A percentile compares a stretch with the other conserved stretches of the same genome.
These are phyloP conservation scores for Alternaria viburni DNA, from an alignment of 2,329 filamentous ascomycete genomes.

Conservation along the genomic window DNA sequence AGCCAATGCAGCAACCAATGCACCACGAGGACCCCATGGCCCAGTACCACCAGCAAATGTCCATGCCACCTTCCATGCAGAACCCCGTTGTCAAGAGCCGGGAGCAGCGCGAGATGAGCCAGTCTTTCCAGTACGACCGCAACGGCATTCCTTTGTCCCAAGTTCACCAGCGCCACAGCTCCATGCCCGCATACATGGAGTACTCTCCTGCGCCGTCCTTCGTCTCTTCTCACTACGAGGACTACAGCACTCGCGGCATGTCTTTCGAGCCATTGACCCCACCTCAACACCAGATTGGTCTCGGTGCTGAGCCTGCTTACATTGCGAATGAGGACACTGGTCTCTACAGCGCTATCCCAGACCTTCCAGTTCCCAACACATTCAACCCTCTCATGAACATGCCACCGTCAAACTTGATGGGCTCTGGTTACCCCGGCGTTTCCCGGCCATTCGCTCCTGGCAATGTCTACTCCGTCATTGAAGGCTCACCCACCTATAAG, in stretches of 20 bases:
- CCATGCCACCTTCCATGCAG: conserved; percentile 74
- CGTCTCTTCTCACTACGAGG: conserved; percentile 97
- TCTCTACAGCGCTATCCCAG: conserved; percentile 92
- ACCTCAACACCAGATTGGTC: conserved; percentile 83
- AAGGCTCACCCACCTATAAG: conserved; percentile 98
- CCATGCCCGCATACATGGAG: conserved; percentile 98
- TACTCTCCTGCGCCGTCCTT: conserved; percentile 98
- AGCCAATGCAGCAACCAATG: conserved; percentile 56
- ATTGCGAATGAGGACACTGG: conserved; percentile 98
- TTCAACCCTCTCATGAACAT: conserved; percentile 92
- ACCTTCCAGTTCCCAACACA: conserved; percentile 76
- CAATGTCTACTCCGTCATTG: conserved; percentile 93
- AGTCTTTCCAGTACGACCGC: conserved; percentile 84
- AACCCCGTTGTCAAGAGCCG: conserved; percentile 78
- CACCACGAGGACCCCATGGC: conserved; percentile 70
- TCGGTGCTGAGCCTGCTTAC: conserved; percentile 89
- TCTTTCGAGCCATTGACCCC: conserved; percentile 97
- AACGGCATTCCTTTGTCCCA: conserved; percentile 85
- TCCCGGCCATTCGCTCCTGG: conserved; percentile 70
- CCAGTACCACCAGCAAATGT: conserved; percentile 76
- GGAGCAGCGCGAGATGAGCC: conserved; percentile 80
- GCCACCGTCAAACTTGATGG: conserved; percentile 82
- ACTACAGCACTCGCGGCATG: conserved; percentile 94
- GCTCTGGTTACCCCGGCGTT: conserved; percentile 77
- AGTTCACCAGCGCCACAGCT: conserved; percentile 89